These are phyloP conservation scores for Paralagenidium karlingii DNA, from an alignment of 352 stramenopile species.

Conservation along the genomic window DNA sequence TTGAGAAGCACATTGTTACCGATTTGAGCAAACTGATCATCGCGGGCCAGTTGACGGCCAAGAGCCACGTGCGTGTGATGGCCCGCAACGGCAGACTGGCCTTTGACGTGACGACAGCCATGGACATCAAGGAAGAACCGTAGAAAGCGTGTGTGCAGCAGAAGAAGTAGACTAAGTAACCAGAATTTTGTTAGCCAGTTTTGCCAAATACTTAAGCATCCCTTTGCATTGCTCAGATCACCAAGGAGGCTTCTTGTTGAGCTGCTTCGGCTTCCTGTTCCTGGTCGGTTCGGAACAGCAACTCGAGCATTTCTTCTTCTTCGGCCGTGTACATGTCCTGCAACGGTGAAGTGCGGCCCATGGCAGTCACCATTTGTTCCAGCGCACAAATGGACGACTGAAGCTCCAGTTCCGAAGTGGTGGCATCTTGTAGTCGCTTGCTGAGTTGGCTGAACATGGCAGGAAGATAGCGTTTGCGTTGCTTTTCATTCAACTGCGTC, in stretches of 20 bases:
- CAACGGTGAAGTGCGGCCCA: constrained; percentile 43
- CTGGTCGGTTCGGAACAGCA: constrained; percentile 22
- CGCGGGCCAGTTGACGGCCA: constrained; percentile 29
- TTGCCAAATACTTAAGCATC: too few species aligned
- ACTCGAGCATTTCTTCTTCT: constrained; percentile 58
- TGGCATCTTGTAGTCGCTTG: constrained; percentile 18
- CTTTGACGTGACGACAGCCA: constrained; percentile 29
- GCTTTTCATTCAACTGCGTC: constrained; percentile 21
- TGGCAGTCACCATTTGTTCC: constrained; percentile 39
- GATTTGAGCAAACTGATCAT: constrained; percentile 67
- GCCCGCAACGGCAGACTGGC: constrained; percentile 27
- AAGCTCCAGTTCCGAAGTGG: constrained; percentile 22
- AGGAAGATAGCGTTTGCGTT: constrained; percentile 20
- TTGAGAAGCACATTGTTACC: constrained; percentile 92
- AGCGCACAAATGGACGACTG: constrained; percentile 56
- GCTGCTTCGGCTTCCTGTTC: too few species aligned
- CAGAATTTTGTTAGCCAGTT: too few species aligned
- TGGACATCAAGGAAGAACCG: constrained; percentile 15
- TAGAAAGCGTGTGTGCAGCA: too few species aligned
- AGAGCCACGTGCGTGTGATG: constrained; percentile 49
- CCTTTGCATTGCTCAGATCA: too few species aligned
- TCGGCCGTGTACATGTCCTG: constrained; percentile 69
- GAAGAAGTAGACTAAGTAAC: too few species aligned
- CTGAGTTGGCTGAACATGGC: constrained; percentile 22
- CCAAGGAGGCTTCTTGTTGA: too few species aligned